A percentile compares a stretch with the other conserved stretches of the same genome.
phyloP scores from a whole-genome alignment of 192 early-diverging fungal genomes.

The Obelidium mucronatum region DNA sequence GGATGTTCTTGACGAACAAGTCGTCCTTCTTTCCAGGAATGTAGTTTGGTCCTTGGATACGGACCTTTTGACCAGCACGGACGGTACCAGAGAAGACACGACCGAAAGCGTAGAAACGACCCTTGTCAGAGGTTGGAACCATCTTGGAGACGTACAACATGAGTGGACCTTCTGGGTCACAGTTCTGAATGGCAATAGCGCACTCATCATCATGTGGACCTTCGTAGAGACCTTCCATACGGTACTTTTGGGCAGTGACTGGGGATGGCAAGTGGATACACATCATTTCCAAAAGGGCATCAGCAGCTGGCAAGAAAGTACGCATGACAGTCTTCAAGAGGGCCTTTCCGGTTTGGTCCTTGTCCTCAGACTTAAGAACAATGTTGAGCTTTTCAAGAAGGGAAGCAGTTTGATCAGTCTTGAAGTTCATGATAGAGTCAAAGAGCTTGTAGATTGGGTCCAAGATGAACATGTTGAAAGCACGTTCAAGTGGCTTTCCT shows the following conservation, averaged over 20 bases:
- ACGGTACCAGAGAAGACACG: conserved; percentile 99
- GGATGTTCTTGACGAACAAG: conserved; percentile 93
- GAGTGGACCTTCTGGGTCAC: conserved; percentile 93
- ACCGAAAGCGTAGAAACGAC: conserved; percentile 99
- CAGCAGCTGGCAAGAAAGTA: conserved; percentile 98
- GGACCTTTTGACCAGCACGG: conserved; percentile 96
- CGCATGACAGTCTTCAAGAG: conserved; percentile 96
- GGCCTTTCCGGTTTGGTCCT: conserved; percentile 89
- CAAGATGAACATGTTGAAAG: conserved; percentile 95
- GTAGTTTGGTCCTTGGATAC: conserved; percentile 98
- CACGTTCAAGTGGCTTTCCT: conserved; percentile 90
- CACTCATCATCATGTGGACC: conserved; percentile 95
- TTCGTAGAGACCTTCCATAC: conserved; percentile 93
- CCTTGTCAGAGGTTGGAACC: conserved; percentile 98
- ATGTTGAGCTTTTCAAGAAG: conserved; percentile 91
- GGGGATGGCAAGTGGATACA: conserved; percentile 97
- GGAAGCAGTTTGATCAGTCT: conserved; percentile 83
- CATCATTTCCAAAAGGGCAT: conserved; percentile 99
- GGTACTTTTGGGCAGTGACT: conserved; percentile 89
- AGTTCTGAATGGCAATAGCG: conserved; percentile 84
- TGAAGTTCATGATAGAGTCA: conserved; percentile 94
- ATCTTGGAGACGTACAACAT: conserved; percentile 99
- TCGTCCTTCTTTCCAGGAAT: conserved; percentile 89
- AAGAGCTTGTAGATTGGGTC: conserved; percentile 99
- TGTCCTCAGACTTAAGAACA: conserved; percentile 83